Evolutionary conservation across 2,329 filamentous ascomycete genomes (phyloP).

Genomic region (Phialemonium atrogriseum): DNA sequence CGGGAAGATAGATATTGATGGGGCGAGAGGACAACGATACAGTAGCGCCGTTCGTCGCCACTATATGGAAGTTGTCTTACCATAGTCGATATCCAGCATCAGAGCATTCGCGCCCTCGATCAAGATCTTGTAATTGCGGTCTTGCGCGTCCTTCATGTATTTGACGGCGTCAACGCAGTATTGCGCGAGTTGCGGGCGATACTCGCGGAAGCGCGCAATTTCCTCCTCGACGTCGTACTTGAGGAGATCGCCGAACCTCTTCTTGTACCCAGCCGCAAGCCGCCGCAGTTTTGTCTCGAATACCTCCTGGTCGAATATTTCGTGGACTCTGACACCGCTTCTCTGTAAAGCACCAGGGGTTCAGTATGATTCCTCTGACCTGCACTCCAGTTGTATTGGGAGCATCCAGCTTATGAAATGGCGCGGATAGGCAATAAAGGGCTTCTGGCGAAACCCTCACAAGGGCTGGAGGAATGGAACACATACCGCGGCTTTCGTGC

Average conservation of each 20-base stretch:
- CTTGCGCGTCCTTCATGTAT: constrained; percentile 54
- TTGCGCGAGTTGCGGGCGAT: constrained; percentile 46
- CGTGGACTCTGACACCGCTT: constrained; percentile 56
- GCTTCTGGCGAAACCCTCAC: no score
- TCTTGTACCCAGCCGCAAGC: constrained; percentile 55
- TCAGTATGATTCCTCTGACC: constrained; percentile 25
- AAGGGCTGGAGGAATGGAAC: no score
- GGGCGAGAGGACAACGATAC: no score
- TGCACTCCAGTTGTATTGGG: constrained; percentile 8
- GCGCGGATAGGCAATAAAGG: no score
- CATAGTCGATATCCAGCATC: constrained; percentile 58
- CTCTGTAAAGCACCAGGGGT: constrained; percentile 32
- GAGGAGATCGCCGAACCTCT: constrained; percentile 49
- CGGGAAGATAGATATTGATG: no score
- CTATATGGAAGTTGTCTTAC: constrained; percentile 12
- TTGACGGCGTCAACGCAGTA: constrained; percentile 61
- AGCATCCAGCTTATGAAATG: no score
- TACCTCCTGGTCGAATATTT: constrained; percentile 57
- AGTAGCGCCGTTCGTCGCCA: no score
- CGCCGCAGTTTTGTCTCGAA: constrained; percentile 60
- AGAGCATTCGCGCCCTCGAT: constrained; percentile 60
- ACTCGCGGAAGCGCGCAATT: constrained; percentile 51
- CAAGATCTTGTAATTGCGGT: constrained; percentile 50
- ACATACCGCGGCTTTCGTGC: constrained; percentile 6
- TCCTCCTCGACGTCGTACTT: constrained; percentile 63